Percentiles rank a stretch among this genome's conserved stretches.
phyloP scores from a whole-genome alignment of 805 yeast genomes.

The Candida anglica region DNA sequence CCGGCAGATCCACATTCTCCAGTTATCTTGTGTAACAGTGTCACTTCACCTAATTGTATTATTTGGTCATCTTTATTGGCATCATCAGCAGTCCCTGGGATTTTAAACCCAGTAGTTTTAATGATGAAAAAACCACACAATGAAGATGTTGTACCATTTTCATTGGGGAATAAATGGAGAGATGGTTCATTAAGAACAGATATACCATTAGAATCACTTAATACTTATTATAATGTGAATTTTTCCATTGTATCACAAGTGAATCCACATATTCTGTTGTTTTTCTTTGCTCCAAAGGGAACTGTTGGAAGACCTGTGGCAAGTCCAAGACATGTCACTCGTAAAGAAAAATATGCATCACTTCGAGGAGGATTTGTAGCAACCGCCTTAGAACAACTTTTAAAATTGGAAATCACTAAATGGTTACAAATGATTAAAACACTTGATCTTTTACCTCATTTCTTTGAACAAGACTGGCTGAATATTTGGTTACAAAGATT shows the following conservation, averaged over 20 bases:
- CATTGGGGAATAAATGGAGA: constrained; percentile 71
- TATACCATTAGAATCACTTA: constrained; percentile 69
- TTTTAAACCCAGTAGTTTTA: constrained; percentile 71
- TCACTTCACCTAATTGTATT: constrained; percentile 75
- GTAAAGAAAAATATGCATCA: constrained; percentile 27
- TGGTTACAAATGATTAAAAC: constrained; percentile 68
- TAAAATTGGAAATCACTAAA: constrained; percentile 70
- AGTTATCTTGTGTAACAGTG: constrained; percentile 69
- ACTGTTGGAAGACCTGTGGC: constrained; percentile 78
- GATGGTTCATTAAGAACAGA: constrained; percentile 80
- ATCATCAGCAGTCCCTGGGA: constrained; percentile 81
- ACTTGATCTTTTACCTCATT: constrained; percentile 62
- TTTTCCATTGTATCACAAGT: constrained; percentile 78
- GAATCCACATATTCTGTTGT: constrained; percentile 74
- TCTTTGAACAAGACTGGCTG: constrained; percentile 78
- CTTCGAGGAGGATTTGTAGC: constrained; percentile 76
- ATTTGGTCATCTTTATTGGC: constrained; percentile 80
- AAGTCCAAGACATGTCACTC: constrained; percentile 40
- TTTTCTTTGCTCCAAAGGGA: constrained; percentile 76
- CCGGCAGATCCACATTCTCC: constrained; percentile 84
- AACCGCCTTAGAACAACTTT: constrained; percentile 65
- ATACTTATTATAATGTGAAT: constrained; percentile 71
- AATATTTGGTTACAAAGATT: constrained; percentile 70
- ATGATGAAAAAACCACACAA: constrained; percentile 56
- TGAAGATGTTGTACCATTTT: constrained; percentile 53